Evolutionary conservation across 805 yeast species (phyloP), one percentile per base, ranked within the genome.

Genomic region (Yarrowia phangngaensis): DNA sequence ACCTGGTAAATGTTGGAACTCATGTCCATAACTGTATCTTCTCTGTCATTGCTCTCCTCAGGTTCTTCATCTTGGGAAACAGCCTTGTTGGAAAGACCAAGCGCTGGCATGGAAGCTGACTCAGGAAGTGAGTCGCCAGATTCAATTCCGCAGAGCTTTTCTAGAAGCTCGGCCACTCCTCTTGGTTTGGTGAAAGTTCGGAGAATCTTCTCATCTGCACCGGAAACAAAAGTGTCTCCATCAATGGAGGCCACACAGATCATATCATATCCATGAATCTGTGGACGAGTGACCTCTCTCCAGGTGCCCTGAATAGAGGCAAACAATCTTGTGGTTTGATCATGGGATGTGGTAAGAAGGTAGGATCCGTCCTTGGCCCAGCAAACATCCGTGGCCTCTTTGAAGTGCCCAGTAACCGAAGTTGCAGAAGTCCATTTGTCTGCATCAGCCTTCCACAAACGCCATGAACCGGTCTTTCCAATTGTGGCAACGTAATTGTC

Each of bases 211-310:
- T 92, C 99, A 61, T 94, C 99, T 38, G 97, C 97, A 12, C 89
- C 97, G 48, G 95, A 85, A 3, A 89, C 84, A 67, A 85, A 90
- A 54, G 75, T 69, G 1, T 83, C 71, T 41, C 71, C 65, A 13
- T 75, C 65, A 11, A 92, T 64, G 9, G 82, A 71, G 28, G 80
- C 77, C 6, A 84, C 70, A 56, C 95, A 80, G 28, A 85, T 73
- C 97, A 92, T 88, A 61, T 92, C 97, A 62, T 87, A 92, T 7
- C 99, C 99, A 64, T 92, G 99, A 54, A 92, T 92, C 64, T 92
- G 99, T 0, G 98, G 97, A 57, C 99, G 76, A 1, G 96, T 86
- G 64, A 92, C 82, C 64, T 92, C 99, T 61, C 82, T 82, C 95
- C 96, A 88, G 1, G 80, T 70, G 2, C 34, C 41, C 0, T 55